A percentile compares a stretch with the other conserved stretches of the same genome.
phyloP scores from a whole-genome alignment of 169 alveolate species.

The Haemoproteus tartakovskyi region DNA sequence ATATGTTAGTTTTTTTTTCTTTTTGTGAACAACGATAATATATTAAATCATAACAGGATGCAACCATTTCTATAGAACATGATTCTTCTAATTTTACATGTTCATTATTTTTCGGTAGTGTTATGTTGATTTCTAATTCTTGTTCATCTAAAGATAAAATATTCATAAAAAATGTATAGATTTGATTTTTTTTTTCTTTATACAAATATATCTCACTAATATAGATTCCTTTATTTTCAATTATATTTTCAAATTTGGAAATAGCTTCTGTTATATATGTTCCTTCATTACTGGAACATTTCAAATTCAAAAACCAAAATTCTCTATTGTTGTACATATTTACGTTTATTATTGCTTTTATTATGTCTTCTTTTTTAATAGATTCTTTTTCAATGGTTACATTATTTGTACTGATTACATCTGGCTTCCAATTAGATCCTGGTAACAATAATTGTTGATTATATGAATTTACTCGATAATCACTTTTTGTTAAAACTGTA shows the following conservation, averaged over 20 bases:
- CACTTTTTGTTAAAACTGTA: slow-evolving; percentile 27
- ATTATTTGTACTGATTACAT: neutral
- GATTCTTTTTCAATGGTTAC: slow-evolving; percentile 4
- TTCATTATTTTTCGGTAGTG: no score
- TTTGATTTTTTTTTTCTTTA: slow-evolving; percentile 3
- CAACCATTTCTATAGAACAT: slow-evolving; percentile 6
- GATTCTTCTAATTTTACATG: slow-evolving; percentile 6
- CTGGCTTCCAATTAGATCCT: slow-evolving; percentile 26
- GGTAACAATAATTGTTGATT: slow-evolving; percentile 16
- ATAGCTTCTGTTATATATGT: slow-evolving; percentile 38
- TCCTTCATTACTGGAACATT: slow-evolving; percentile 5
- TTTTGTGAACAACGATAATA: slow-evolving; percentile 13
- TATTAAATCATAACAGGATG: slow-evolving; percentile 43
- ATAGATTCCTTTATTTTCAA: slow-evolving; percentile 30
- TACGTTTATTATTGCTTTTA: slow-evolving; percentile 14
- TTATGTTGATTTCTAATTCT: slow-evolving; percentile 32
- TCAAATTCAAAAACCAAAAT: slow-evolving; percentile 9
- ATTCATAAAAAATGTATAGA: slow-evolving; percentile 16
- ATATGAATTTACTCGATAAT: neutral
- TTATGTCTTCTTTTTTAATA: slow-evolving; percentile 10
- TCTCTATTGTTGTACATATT: slow-evolving; percentile 17
- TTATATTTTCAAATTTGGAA: slow-evolving; percentile 8
- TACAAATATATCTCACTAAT: slow-evolving; percentile 21
- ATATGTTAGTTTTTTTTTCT: slow-evolving; percentile 3
- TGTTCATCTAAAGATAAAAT: slow-evolving; percentile 22